Conservation (phyloP, 148 eudicot species). For the Oxyria digyna region DNA sequence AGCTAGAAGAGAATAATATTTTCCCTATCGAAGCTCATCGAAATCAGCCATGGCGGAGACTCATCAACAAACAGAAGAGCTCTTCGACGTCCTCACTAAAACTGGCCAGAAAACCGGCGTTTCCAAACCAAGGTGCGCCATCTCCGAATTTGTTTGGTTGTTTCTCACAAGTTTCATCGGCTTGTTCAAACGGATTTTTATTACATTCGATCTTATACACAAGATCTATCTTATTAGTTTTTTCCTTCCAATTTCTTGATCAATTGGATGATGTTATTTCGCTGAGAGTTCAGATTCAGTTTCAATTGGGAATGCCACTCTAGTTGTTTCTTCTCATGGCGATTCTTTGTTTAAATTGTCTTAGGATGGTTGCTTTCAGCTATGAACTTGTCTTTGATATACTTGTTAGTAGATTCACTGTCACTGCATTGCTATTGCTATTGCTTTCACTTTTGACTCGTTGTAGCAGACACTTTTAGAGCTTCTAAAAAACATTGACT, state of each 20-base stretch:
- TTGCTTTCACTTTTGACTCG: neutral
- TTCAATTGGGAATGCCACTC: neutral
- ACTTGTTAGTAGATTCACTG: neutral
- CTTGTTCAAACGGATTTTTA: too few species aligned
- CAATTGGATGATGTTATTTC: neutral
- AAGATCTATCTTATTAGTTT: neutral
- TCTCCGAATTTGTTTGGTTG: neutral
- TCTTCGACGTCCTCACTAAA: slow-evolving; percentile 41
- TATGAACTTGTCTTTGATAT: neutral
- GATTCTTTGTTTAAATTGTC: neutral
- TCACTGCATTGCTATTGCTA: neutral
- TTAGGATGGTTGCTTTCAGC: neutral
- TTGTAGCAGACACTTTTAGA: neutral
- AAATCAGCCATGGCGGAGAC: slow-evolving; percentile 17
- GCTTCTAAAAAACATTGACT: neutral
- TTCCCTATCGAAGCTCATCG: neutral
- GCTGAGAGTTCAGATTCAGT: neutral
- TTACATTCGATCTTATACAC: too few species aligned
- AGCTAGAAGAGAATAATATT: too few species aligned
- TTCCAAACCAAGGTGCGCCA: slow-evolving; percentile 35
- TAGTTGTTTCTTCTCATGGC: neutral
- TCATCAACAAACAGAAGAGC: slow-evolving; percentile 20
- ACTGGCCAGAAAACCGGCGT: slow-evolving; percentile 36
- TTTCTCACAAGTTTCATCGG: neutral
- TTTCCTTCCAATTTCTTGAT: neutral